A percentile compares a stretch with the other conserved stretches of the same genome.
phyloP scores from a whole-genome alignment of 2,329 filamentous ascomycete species.

The Verticillium longisporum region DNA sequence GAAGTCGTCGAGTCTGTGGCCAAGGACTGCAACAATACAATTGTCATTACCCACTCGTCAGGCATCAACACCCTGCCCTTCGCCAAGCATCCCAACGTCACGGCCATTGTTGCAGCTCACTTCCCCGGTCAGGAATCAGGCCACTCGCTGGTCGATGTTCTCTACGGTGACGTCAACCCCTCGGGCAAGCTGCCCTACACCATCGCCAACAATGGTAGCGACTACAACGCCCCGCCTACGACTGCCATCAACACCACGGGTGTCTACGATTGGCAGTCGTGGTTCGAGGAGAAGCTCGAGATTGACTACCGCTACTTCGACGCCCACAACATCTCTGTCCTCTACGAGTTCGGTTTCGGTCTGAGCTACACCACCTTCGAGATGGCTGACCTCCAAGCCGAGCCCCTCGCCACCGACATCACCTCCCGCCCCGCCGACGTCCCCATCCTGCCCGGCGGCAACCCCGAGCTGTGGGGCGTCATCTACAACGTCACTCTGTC shows the following conservation, averaged over 20 bases:
- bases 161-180: constrained; percentile 63
- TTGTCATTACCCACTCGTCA: constrained; percentile 65
- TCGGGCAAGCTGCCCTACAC: constrained; percentile 67
- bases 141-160: constrained; percentile 56
- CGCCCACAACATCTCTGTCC: constrained; percentile 49
- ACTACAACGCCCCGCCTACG: constrained; percentile 34
- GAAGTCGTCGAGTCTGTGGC: constrained; percentile 25
- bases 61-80: constrained; percentile 55
- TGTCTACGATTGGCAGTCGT: constrained; percentile 32
- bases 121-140: constrained; percentile 69
- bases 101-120: constrained; percentile 61
- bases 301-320: constrained; percentile 62
- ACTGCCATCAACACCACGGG: constrained; percentile 34
- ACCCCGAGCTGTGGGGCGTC: constrained; percentile 32
- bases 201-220: constrained; percentile 49
- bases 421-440: constrained; percentile 24
- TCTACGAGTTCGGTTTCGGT: constrained; percentile 54
- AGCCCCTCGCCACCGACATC: constrained; percentile 48
- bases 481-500: constrained; percentile 36
- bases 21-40: constrained; percentile 33
- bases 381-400: constrained; percentile 39
- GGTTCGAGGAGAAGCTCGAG: constrained; percentile 33
- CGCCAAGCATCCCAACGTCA: constrained; percentile 54
- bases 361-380: constrained; percentile 60
- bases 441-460: constrained; percentile 42